phyloP scores from a whole-genome alignment of 139 green algal genomes.

The Pseudopediastrum boryanum region DNA sequence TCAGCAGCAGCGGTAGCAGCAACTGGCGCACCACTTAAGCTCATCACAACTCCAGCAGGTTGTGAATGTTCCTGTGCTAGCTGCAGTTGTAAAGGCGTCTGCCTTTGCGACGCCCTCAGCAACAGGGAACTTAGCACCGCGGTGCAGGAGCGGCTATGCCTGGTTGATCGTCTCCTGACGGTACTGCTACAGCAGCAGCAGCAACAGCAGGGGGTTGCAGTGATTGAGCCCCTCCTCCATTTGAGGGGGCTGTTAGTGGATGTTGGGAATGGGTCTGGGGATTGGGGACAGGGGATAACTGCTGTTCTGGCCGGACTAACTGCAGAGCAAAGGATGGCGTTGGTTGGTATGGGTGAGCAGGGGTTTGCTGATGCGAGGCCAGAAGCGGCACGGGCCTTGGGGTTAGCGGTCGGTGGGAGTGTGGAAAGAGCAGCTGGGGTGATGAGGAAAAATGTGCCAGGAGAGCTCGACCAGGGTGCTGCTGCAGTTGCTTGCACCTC shows the following conservation, averaged over 20 bases:
- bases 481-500: not conserved
- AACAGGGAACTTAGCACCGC: not conserved
- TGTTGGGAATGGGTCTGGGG: too few species aligned
- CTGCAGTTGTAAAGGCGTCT: not conserved
- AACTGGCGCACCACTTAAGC: too few species aligned
- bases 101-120: not conserved
- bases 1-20: not conserved
- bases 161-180: not conserved
- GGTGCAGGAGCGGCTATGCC: not conserved
- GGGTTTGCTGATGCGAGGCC: too few species aligned
- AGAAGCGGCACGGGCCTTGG: not conserved
- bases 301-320: too few species aligned
- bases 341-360: too few species aligned
- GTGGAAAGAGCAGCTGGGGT: not conserved
- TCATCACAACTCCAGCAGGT: too few species aligned
- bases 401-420: not conserved
- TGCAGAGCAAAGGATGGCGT: too few species aligned
- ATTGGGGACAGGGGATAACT: too few species aligned
- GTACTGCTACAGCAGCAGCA: slow-evolving; percentile 6
- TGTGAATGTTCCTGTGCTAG: not conserved
- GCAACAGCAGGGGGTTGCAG: not conserved
- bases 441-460: not conserved
- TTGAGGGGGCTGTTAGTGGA: too few species aligned
- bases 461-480: not conserved
- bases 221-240: too few species aligned